Evolutionary conservation across 2,329 filamentous ascomycete genomes (phyloP).

Genomic region (Aureobasidium sp.): DNA sequence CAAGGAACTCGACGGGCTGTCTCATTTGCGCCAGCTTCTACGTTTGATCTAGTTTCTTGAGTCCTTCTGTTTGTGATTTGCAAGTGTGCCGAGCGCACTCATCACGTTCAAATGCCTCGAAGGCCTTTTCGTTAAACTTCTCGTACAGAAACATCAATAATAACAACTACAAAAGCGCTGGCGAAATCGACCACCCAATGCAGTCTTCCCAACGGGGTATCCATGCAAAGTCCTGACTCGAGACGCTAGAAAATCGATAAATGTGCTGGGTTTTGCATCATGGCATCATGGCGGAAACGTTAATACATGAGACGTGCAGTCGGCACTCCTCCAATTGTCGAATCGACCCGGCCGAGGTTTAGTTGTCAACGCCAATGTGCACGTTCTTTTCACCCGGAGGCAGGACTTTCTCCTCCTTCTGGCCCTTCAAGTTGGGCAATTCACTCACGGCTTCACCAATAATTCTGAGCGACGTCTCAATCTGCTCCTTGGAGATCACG

Average conservation of each 20-base stretch:
- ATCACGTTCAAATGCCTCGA: too few relatives aligned
- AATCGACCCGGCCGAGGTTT: constrained; percentile 17
- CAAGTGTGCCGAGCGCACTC: too few relatives aligned
- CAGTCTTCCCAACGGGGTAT: constrained; percentile 9
- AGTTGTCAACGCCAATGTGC: constrained; percentile 54
- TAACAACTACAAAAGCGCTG: not conserved
- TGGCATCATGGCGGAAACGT: constrained; percentile 15
- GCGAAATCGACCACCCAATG: not conserved
- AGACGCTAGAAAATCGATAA: constrained; percentile 14
- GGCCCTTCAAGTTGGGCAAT: constrained; percentile 60
- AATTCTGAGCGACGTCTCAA: constrained; percentile 67
- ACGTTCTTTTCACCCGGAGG: constrained; percentile 55
- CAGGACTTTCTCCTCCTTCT: constrained; percentile 50
- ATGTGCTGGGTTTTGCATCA: constrained; percentile 8
- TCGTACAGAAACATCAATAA: too few relatives aligned
- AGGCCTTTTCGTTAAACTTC: not conserved
- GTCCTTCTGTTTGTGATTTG: not conserved
- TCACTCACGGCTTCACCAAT: constrained; percentile 78
- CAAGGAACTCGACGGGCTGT: not conserved
- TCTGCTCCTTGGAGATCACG: constrained; percentile 84
- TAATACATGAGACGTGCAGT: not conserved
- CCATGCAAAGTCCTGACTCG: constrained; percentile 2
- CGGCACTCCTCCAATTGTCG: not conserved
- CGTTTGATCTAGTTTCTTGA: not conserved
- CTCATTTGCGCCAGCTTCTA: constrained; percentile 8